phyloP scores from a whole-genome alignment of 371 early-diverging fungal genomes.

The Umbelopsis sp. region DNA sequence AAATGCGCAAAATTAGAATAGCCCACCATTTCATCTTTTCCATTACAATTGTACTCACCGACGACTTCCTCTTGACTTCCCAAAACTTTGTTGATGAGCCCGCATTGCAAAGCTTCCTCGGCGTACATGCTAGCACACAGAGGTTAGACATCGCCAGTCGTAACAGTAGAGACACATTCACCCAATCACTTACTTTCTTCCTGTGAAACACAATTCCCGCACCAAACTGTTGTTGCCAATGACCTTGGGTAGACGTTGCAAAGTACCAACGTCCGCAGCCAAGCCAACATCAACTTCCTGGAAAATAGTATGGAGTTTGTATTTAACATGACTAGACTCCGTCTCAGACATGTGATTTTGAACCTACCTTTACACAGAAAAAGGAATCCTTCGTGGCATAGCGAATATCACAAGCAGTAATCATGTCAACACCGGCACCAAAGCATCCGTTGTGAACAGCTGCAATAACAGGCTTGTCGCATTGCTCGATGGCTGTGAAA shows the following conservation, averaged over 20 bases:
- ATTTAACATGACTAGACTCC: too few relatives aligned
- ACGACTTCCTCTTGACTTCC: conserved; percentile 58
- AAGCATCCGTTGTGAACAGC: conserved; percentile 89
- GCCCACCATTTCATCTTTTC: neutral
- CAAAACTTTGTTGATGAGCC: conserved; percentile 78
- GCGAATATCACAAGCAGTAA: conserved; percentile 93
- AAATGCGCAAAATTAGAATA: neutral
- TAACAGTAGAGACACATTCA: neutral
- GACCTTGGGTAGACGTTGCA: conserved; percentile 93
- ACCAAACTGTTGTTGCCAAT: conserved; percentile 91
- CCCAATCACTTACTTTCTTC: conserved; percentile 58
- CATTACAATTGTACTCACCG: conserved; percentile 28
- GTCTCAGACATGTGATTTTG: too few relatives aligned
- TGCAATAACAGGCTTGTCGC: conserved; percentile 88
- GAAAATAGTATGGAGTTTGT: neutral
- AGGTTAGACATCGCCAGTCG: neutral
- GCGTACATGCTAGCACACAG: conserved; percentile 56
- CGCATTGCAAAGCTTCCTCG: conserved; percentile 78
- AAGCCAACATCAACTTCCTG: conserved; percentile 90
- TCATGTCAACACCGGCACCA: conserved; percentile 90
- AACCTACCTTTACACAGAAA: conserved; percentile 79
- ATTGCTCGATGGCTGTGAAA: conserved; percentile 79
- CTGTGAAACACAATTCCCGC: conserved; percentile 89
- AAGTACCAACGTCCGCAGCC: conserved; percentile 88
- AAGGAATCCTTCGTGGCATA: conserved; percentile 77